These are phyloP conservation scores for Rhexocercosporidium sp. DNA, from an alignment of 2,329 filamentous ascomycete species.

Conservation along the genomic window DNA sequence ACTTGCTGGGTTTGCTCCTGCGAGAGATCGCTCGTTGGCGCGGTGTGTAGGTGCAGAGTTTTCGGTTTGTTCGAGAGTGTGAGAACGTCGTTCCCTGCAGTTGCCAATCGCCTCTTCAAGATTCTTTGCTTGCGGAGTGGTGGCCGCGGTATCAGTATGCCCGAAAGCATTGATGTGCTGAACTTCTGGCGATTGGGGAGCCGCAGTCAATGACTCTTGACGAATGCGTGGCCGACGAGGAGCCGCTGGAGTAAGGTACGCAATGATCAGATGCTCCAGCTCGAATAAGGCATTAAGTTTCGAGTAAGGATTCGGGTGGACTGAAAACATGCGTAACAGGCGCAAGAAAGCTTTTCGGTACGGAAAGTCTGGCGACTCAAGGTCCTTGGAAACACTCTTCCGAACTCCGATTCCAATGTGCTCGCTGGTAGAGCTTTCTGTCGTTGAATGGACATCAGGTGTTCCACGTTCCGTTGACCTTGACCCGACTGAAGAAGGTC, in stretches of 20 bases:
- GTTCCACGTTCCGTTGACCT: conserved; percentile 33
- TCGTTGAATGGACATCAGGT: conserved; percentile 33
- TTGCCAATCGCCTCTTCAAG: conserved; percentile 74
- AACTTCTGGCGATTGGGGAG: conserved; percentile 63
- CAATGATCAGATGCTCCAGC: conserved; percentile 80
- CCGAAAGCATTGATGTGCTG: conserved; percentile 40
- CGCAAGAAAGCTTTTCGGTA: conserved; percentile 81
- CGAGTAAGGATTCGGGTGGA: conserved; percentile 83
- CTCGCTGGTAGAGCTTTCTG: conserved; percentile 39
- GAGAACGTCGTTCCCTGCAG: conserved; percentile 69
- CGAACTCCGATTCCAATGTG: conserved; percentile 23
- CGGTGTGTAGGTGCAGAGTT: conserved; percentile 72
- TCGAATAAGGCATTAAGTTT: conserved; percentile 87
- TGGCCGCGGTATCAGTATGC: conserved; percentile 31
- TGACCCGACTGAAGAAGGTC: conserved; percentile 26
- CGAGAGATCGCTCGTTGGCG: conserved; percentile 81
- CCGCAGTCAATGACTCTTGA: conserved; percentile 35
- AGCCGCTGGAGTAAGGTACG: conserved; percentile 66
- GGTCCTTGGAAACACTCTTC: conserved; percentile 37
- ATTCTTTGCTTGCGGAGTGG: conserved; percentile 48
- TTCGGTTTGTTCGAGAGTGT: conserved; percentile 53
- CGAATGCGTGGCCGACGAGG: conserved; percentile 40
- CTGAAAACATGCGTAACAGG: conserved; percentile 83
- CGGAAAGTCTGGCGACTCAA: conserved; percentile 64
- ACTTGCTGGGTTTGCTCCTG: conserved; percentile 42